Percentiles rank a stretch among this genome's conserved stretches.
These are phyloP conservation scores for Rossbeevera mucosa DNA, from an alignment of 768 basidiomycete species.

Conservation along the genomic window DNA sequence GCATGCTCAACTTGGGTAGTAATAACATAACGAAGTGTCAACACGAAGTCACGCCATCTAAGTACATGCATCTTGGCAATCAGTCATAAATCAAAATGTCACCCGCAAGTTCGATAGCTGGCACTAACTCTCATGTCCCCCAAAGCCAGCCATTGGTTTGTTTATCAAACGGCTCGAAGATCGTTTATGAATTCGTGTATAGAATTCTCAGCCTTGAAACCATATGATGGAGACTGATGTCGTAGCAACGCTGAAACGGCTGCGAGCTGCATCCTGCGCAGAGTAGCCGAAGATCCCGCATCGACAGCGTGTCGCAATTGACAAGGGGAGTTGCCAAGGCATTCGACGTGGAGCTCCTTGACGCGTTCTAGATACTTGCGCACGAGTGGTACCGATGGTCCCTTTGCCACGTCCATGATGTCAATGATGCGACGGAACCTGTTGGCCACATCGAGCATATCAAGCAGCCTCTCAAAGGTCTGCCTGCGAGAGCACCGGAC, in stretches of 20 bases:
- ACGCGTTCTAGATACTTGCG: slow-evolving; percentile 60
- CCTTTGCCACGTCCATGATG: slow-evolving; percentile 38
- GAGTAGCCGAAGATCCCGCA: slow-evolving; percentile 49
- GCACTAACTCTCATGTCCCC: slow-evolving; percentile 39
- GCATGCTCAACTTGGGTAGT: slow-evolving; percentile 29
- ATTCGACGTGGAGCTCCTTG: slow-evolving; percentile 50
- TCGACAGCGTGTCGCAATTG: slow-evolving; percentile 14
- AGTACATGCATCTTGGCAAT: neutral
- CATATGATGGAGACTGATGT: slow-evolving; percentile 51
- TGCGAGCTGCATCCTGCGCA: slow-evolving; percentile 50
- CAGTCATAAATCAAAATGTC: neutral
- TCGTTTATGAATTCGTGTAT: slow-evolving; percentile 46
- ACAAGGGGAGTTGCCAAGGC: slow-evolving; percentile 17
- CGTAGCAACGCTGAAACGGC: slow-evolving; percentile 52
- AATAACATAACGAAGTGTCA: slow-evolving; percentile 9
- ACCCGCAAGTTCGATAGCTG: neutral
- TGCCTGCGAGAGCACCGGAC: slow-evolving; percentile 53
- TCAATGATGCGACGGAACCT: slow-evolving; percentile 38
- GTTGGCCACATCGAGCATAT: slow-evolving; percentile 53
- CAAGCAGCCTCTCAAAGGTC: slow-evolving; percentile 47
- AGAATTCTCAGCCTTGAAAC: slow-evolving; percentile 42
- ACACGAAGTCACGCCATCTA: slow-evolving; percentile 3
- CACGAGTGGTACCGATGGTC: slow-evolving; percentile 66
- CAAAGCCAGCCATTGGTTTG: slow-evolving; percentile 54
- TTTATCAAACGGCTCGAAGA: slow-evolving; percentile 39